These are phyloP conservation scores for Capronia epimyces DNA, from an alignment of 2,329 filamentous ascomycete genomes.

Conservation along the genomic window DNA sequence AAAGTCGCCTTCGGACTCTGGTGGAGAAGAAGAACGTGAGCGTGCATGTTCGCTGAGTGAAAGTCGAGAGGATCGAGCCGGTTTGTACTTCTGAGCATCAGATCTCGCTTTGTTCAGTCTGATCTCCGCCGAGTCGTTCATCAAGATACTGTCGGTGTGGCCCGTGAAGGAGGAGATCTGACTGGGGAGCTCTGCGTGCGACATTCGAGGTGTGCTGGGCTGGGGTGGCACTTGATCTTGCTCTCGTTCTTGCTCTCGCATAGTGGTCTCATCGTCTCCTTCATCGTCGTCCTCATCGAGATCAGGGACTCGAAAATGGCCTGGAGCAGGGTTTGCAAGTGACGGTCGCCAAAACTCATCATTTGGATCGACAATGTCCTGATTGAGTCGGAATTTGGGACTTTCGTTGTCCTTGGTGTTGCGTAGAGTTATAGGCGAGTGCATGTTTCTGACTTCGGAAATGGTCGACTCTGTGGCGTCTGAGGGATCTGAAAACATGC, in stretches of 20 bases:
- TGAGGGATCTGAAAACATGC: slow-evolving; percentile 18
- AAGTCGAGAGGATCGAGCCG: slow-evolving; percentile 20
- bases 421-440: slow-evolving; percentile 14
- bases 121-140: slow-evolving; percentile 15
- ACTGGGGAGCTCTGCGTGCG: slow-evolving; percentile 23
- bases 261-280: slow-evolving; percentile 65
- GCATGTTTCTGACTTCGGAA: slow-evolving; percentile 9
- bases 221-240: slow-evolving; percentile 98
- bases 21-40: slow-evolving; percentile 23
- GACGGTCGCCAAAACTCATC: slow-evolving; percentile 19
- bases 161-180: slow-evolving; percentile 10
- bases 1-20: slow-evolving; percentile 6
- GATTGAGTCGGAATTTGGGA: slow-evolving; percentile 17
- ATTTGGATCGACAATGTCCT: slow-evolving; percentile 16
- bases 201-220: slow-evolving; percentile 49
- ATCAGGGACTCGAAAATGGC: slow-evolving; percentile 42
- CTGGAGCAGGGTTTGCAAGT: slow-evolving; percentile 20
- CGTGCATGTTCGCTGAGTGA: slow-evolving; percentile 19
- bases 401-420: slow-evolving; percentile 16
- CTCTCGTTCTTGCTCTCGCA: slow-evolving; percentile 96
- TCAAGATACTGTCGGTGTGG: slow-evolving; percentile 13
- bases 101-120: slow-evolving; percentile 23
- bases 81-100: slow-evolving; percentile 26
- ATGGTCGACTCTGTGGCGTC: slow-evolving; percentile 7
- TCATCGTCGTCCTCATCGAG: slow-evolving; percentile 76